A percentile compares a stretch with the other conserved stretches of the same genome.
phyloP scores from a whole-genome alignment of 2,329 filamentous ascomycete species.

The Cladosporium halotolerans region DNA sequence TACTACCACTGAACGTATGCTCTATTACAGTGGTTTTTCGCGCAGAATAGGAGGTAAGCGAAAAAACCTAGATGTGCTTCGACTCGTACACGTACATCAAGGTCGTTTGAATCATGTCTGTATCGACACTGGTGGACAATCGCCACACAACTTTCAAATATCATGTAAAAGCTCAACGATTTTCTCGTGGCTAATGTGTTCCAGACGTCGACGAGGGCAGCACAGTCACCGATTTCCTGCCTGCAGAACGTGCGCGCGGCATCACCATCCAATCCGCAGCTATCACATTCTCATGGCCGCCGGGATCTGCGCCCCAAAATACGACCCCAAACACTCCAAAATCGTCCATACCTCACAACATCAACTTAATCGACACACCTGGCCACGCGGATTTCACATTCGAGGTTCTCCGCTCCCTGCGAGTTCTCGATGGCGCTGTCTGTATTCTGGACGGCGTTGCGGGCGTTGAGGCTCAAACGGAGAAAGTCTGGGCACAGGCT shows the following conservation, averaged over 20 bases:
- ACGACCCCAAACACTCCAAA: conserved; percentile 34
- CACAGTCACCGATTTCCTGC: conserved; percentile 93
- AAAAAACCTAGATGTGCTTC: too few species aligned
- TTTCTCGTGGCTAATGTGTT: neutral
- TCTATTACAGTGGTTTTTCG: conserved; percentile 90
- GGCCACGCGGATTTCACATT: conserved; percentile 97
- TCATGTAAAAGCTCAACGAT: neutral
- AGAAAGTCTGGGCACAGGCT: conserved; percentile 91
- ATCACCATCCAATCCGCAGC: conserved; percentile 98
- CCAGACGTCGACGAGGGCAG: conserved; percentile 90
- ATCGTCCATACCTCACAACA: conserved; percentile 56
- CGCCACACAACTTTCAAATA: too few species aligned
- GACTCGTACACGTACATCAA: too few species aligned
- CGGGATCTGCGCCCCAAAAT: conserved; percentile 25
- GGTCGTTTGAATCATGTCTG: conserved; percentile 1
- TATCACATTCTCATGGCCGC: conserved; percentile 91
- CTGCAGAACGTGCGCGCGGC: conserved; percentile 81
- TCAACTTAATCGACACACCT: conserved; percentile 93
- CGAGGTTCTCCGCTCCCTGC: conserved; percentile 84
- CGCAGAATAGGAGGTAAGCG: conserved; percentile 65
- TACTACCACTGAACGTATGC: conserved; percentile 97
- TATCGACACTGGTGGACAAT: too few species aligned
- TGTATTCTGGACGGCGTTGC: conserved; percentile 89
- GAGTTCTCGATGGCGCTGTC: conserved; percentile 83
- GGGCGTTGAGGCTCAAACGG: conserved; percentile 92